These are phyloP conservation scores for Bretschneidera sinensis DNA, from an alignment of 345 rosid genomes.

Conservation along the genomic window DNA sequence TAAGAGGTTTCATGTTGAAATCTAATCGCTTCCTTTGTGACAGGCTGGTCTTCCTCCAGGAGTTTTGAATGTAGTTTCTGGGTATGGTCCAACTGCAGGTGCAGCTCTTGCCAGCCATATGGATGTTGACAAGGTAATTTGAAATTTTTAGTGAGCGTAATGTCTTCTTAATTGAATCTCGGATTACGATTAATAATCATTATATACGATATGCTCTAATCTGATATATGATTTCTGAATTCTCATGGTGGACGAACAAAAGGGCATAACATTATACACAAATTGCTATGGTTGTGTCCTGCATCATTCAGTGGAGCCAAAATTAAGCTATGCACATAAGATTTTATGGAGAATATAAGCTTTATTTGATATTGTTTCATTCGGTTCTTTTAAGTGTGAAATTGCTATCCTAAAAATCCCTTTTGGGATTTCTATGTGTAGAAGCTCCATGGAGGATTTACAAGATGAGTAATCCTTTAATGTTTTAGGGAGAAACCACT, in stretches of 20 bases:
- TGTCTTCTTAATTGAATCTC: background rate
- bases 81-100: conserved; percentile 85
- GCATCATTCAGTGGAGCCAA: too few relatives aligned
- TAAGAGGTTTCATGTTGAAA: too few relatives aligned
- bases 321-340: too few relatives aligned
- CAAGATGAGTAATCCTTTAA: too few relatives aligned
- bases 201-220: background rate
- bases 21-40: conserved; percentile 2
- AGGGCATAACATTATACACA: background rate
- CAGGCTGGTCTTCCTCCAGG: conserved; percentile 97
- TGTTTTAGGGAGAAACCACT: too few relatives aligned
- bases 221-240: background rate
- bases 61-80: conserved; percentile 81
- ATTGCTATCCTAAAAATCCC: too few relatives aligned
- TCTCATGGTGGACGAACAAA: background rate
- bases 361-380: too few relatives aligned
- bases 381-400: too few relatives aligned
- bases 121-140: conserved; percentile 81
- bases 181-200: background rate
- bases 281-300: too few relatives aligned
- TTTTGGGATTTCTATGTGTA: too few relatives aligned
- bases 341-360: too few relatives aligned
- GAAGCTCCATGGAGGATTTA: too few relatives aligned
- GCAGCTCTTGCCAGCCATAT: conserved; percentile 89
- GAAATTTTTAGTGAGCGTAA: background rate